phyloP scores from a whole-genome alignment of 179 eudicot genomes.

The Amaranthus tricolor region DNA sequence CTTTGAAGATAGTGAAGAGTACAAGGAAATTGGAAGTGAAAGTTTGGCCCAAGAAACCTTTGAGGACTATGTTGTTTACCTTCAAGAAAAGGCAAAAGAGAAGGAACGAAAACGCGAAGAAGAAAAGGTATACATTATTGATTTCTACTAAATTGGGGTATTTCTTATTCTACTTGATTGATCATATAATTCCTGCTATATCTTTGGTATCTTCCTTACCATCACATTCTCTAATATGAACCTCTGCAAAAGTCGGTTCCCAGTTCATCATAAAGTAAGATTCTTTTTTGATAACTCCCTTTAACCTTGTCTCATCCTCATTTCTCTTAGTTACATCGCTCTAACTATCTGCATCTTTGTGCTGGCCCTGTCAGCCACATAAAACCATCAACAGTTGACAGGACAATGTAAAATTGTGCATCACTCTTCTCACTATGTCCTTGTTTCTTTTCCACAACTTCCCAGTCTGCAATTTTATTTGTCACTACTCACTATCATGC shows the following conservation, averaged over 20 bases:
- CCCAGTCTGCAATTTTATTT: too few relatives aligned
- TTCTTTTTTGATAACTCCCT: not conserved
- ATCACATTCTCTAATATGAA: not conserved
- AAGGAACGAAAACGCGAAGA: constrained; percentile 96
- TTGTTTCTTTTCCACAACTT: too few relatives aligned
- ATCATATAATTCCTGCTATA: not conserved
- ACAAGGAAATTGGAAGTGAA: constrained; percentile 81
- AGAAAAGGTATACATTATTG: constrained; percentile 63
- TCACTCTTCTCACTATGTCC: not conserved
- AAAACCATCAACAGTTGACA: not conserved
- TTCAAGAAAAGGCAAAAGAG: constrained; percentile 89
- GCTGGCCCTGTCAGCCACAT: not conserved
- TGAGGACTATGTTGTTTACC: constrained; percentile 58
- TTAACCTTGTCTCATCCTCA: not conserved
- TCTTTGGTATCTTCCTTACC: not conserved
- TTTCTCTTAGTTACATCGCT: not conserved
- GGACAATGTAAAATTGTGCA: not conserved
- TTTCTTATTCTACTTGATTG: not conserved
- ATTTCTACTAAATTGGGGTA: not conserved
- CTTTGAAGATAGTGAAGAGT: constrained; percentile 86
- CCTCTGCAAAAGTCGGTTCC: not conserved
- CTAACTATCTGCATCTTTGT: not conserved
- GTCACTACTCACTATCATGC: too few relatives aligned
- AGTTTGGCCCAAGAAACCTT: constrained; percentile 62
- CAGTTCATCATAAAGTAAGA: not conserved